Evolutionary conservation across 139 green algal species (phyloP).

Genomic region (Asterochloris erici): DNA sequence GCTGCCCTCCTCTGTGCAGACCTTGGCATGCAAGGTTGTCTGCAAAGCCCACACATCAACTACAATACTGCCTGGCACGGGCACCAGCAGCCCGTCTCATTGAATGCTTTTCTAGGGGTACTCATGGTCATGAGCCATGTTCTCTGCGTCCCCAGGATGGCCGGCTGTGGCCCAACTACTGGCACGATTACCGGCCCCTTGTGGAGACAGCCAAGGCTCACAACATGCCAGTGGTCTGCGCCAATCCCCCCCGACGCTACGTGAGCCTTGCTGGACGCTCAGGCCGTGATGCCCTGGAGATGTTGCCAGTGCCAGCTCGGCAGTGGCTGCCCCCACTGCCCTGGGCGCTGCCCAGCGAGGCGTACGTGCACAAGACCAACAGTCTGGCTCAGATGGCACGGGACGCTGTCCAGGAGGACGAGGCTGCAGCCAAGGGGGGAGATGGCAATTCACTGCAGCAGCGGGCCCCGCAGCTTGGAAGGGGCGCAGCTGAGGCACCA

Average conservation of each 20-base stretch:
- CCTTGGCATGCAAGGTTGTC: too few relatives aligned
- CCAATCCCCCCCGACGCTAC: constrained; percentile 44
- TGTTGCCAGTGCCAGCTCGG: constrained; percentile 3
- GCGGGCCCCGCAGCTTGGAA: too few relatives aligned
- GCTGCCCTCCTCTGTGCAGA: too few relatives aligned
- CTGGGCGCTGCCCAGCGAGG: constrained; percentile 16
- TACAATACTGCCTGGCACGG: too few relatives aligned
- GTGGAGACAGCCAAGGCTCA: constrained; percentile 21
- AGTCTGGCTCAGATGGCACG: neutral
- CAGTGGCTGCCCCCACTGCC: constrained; percentile 33
- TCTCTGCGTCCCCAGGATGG: too few relatives aligned
- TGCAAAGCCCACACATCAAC: too few relatives aligned
- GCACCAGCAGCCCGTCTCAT: too few relatives aligned
- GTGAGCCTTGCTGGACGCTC: constrained; percentile 33
- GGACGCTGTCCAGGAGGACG: neutral
- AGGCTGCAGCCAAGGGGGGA: neutral
- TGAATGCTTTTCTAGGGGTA: too few relatives aligned
- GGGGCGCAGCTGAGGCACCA: too few relatives aligned
- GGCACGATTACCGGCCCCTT: constrained; percentile 38
- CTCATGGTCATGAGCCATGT: too few relatives aligned
- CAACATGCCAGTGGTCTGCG: constrained; percentile 32
- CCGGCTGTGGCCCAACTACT: too few relatives aligned
- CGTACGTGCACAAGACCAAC: constrained; percentile 7
- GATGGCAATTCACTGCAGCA: constrained; percentile 22
- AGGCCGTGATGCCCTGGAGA: constrained; percentile 22